Evolutionary conservation across 2,329 filamentous ascomycete genomes (phyloP), one percentile per base, ranked within the genome.

Genomic region (Fusarium avenaceum): DNA sequence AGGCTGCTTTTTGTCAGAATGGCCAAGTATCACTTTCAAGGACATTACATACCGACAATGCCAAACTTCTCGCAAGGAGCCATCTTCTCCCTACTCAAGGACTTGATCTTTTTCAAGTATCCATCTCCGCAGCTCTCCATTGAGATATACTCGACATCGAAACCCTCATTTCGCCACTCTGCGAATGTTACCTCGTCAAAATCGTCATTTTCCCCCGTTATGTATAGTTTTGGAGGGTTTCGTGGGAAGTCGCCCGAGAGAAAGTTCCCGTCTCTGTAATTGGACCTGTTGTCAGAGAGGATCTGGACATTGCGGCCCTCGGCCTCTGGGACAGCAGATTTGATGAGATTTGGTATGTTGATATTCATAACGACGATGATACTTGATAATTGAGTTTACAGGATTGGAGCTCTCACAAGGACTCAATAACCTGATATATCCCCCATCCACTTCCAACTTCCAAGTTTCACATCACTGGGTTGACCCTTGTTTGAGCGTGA

Each of bases 51-150:
- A 81, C 80, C 80, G 4, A 84, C 57, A 15, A 84, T 81, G 3
- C 80, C 82, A 46, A 78, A 84, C 1, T 78, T 81, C 38, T 83
- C 78, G 39, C 82, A 83, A 0, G 81, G 80, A 0, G 75, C 80
- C 30, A 80, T 57, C 2, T 78, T 70, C 8, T 73, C 67, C 20
- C 67, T 76, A 39, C 74, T 75, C 38, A 83, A 57, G 2, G 70
- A 68, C 43, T 75, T 74, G 26, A 84, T 69, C 62, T 76, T 80
- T 4, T 59, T 56, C 14, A 72, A 30, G 61, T 82, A 84, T 22
- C 77, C 75, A 7, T 76, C 72, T 6, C 65, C 74, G 4, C 74
- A 76, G 11, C 70, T 69, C 8, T 78, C 80, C 75, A 83, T 78
- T 4, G 79, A 70, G 33, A 84, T 63, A 24, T 84, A 84, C 47